These are phyloP conservation scores for Tricholoma saponaceum DNA, from an alignment of 768 basidiomycete genomes.

Conservation along the genomic window DNA sequence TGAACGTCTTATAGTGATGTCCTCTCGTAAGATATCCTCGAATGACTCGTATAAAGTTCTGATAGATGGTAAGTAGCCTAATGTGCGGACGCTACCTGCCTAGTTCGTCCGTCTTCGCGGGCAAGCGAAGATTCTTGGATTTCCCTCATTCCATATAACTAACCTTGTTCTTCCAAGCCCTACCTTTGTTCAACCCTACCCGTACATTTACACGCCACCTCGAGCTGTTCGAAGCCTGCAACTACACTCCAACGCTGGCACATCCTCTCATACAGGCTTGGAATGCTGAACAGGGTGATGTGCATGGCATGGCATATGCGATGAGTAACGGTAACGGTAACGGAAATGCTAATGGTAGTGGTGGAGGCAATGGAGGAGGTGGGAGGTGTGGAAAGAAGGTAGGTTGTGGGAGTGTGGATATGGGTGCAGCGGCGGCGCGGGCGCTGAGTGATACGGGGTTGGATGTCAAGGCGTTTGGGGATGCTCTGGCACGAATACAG, in stretches of 20 bases:
- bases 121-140: constrained; percentile 25
- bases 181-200: constrained; percentile 54
- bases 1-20: background rate
- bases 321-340: background rate
- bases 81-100: no score
- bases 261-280: constrained; percentile 39
- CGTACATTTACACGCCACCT: constrained; percentile 42
- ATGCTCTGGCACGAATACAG: constrained; percentile 11
- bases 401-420: background rate
- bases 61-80: background rate
- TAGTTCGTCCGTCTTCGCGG: background rate
- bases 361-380: background rate
- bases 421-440: constrained; percentile 7
- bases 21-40: background rate
- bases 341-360: background rate
- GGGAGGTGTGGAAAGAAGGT: background rate
- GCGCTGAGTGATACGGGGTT: constrained; percentile 15
- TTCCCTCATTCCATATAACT: background rate
- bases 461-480: constrained; percentile 12
- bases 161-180: constrained; percentile 23
- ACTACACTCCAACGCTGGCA: constrained; percentile 31
- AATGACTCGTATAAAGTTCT: background rate
- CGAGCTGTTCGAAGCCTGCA: constrained; percentile 41
- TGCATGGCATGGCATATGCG: background rate
- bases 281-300: constrained; percentile 19